phyloP scores from a whole-genome alignment of 108 stramenopile genomes.

The Seminavis robusta region DNA sequence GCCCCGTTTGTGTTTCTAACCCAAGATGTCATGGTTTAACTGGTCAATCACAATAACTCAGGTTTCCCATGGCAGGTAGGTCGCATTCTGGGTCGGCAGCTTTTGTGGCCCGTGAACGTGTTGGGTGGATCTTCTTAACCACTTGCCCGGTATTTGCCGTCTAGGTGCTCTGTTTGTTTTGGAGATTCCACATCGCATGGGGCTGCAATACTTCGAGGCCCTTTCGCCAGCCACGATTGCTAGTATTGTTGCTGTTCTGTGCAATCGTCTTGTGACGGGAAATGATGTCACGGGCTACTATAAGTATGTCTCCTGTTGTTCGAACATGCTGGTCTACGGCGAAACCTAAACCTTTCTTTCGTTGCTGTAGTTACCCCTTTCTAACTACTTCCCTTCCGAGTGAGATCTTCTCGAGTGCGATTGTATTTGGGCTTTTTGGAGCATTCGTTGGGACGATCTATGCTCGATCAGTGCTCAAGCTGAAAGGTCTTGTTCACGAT shows the following conservation, averaged over 20 bases:
- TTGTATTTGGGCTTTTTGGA: constrained; percentile 55
- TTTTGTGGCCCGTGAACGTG: no score
- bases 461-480: constrained; percentile 15
- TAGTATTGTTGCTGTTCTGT: constrained; percentile 53
- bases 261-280: constrained; percentile 42
- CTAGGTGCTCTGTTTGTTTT: constrained; percentile 60
- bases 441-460: constrained; percentile 39
- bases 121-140: no score
- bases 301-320: no score
- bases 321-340: no score
- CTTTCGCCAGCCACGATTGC: constrained; percentile 52
- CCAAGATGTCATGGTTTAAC: no score
- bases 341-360: no score
- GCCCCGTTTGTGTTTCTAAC: no score
- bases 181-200: constrained; percentile 67
- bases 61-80: constrained; percentile 65
- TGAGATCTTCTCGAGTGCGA: constrained; percentile 42
- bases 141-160: no score
- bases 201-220: constrained; percentile 64
- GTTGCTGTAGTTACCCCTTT: no score
- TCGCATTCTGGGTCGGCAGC: no score
- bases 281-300: constrained; percentile 57
- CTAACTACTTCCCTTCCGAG: constrained; percentile 38
- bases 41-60: no score
- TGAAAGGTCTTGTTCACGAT: constrained; percentile 35